Base-by-base conservation (phyloP, 129 eudicot genomes). In the Oenanthe sinensis region DNA sequence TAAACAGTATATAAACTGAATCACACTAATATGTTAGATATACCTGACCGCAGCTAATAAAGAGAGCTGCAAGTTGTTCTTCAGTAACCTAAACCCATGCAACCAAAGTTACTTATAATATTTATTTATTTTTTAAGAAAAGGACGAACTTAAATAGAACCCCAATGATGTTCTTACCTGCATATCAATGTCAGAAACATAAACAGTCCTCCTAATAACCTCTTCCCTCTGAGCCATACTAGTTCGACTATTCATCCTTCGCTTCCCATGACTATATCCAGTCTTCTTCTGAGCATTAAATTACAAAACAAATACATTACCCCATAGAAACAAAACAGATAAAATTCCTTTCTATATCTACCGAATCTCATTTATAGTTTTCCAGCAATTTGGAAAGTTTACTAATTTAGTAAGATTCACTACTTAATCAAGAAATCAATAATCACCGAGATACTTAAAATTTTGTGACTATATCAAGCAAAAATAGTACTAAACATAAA, bases 131-230 rank as follows among this genome's bases (percentile, higher is more conserved):
- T 39, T 39, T 39, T 33, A n/a, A 36, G 19, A 75, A 75, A 19
- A 71, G 40, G 20, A 74, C 39, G 24, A 48, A 12, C 70, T 43
- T 65, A 44, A 19, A 20, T 46, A 85, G 71, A 58, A 63, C 30
- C 22, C 68, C 73, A 70, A 42, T 30, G 36, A 55, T 69, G 43
- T 58, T 37, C 58, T 76, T 80, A 91, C 98, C 96, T 91, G 97
- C 39, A 91, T 96, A 87, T 94, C 98, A 65, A 94, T 94, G 75
- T 94, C 98, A 47, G 98, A 91, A 37, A 94, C 98, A 83, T 89
- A 93, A 40, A 94, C 98, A 5, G 98, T 94, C 82, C 97, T 84
- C 85, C 89, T 82, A 55, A 91, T 94, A 16, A 91, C 92, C 46
- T 94, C 98, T 49, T 94, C 98, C 30, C 93, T 69, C 79, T 91